These are phyloP conservation scores for Apiospora kogelbergensis DNA, from an alignment of 2,329 filamentous ascomycete species.

Conservation along the genomic window DNA sequence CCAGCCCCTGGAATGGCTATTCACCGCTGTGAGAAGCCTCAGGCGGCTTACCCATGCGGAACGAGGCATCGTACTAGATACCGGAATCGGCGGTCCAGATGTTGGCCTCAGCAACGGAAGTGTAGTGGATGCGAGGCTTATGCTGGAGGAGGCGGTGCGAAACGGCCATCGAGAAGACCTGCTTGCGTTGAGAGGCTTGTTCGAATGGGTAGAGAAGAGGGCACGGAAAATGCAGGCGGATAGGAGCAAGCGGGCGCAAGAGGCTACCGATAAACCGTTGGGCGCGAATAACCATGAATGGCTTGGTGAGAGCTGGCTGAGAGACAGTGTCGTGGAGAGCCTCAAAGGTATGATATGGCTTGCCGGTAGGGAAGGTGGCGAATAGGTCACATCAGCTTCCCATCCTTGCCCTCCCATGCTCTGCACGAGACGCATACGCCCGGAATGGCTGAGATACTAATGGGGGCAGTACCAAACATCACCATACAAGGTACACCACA, in stretches of 20 bases:
- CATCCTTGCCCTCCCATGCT: no score
- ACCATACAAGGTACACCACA: constrained; percentile 35
- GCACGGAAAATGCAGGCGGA: constrained; percentile 28
- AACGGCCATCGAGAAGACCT: constrained; percentile 34
- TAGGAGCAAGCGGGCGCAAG: constrained; percentile 11
- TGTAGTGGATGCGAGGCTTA: constrained; percentile 69
- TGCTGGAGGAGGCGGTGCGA: constrained; percentile 54
- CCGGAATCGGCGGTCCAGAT: constrained; percentile 46
- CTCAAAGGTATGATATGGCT: constrained; percentile 58
- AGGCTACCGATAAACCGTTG: constrained; percentile 10
- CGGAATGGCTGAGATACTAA: not conserved
- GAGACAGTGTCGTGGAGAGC: constrained; percentile 53
- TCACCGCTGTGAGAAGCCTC: constrained; percentile 57
- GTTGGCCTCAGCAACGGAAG: constrained; percentile 40
- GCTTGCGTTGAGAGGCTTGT: constrained; percentile 51
- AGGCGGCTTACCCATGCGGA: constrained; percentile 63
- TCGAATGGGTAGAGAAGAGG: constrained; percentile 56
- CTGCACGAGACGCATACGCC: no score
- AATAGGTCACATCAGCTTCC: not conserved
- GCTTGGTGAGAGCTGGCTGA: constrained; percentile 52
- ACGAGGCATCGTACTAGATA: constrained; percentile 59
- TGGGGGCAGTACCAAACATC: constrained; percentile 35
- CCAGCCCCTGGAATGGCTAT: constrained; percentile 71
- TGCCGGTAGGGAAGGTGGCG: constrained; percentile 37
- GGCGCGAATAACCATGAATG: constrained; percentile 22